Percentiles rank a stretch among this genome's conserved stretches.
phyloP scores from a whole-genome alignment of 129 eudicot species.

The Helianthus tuberosus region DNA sequence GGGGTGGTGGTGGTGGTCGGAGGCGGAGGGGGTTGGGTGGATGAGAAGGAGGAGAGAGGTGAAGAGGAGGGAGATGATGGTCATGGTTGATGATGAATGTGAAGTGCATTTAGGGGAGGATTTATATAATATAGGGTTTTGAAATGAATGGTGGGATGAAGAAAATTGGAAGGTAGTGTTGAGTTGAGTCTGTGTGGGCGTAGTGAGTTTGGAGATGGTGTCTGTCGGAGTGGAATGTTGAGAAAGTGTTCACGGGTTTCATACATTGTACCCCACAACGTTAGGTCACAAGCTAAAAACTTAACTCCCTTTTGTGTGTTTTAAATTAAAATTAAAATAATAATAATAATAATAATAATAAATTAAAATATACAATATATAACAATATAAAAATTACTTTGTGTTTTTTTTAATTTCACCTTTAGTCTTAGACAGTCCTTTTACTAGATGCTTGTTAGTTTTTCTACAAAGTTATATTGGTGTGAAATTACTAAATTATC shows the following conservation, averaged over 20 bases:
- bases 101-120: background rate
- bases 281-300: background rate
- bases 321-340: no score
- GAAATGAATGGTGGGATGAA: background rate
- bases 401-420: no score
- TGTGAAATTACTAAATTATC: no score
- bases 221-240: background rate
- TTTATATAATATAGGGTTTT: background rate
- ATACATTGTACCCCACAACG: background rate
- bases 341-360: no score
- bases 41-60: background rate
- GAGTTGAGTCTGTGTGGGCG: background rate
- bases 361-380: no score
- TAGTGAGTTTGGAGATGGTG: background rate
- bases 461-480: no score
- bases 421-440: no score
- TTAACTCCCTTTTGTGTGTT: no score
- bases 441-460: no score
- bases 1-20: constrained; percentile 14
- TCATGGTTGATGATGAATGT: background rate
- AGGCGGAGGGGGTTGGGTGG: background rate
- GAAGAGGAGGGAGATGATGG: background rate
- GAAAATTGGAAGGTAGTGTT: background rate
- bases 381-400: no score
- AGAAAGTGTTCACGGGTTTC: background rate